Evolutionary conservation across 345 rosid species (phyloP), one percentile per base, ranked within the genome.

Genomic region (Eucalyptus erythrocorys): DNA sequence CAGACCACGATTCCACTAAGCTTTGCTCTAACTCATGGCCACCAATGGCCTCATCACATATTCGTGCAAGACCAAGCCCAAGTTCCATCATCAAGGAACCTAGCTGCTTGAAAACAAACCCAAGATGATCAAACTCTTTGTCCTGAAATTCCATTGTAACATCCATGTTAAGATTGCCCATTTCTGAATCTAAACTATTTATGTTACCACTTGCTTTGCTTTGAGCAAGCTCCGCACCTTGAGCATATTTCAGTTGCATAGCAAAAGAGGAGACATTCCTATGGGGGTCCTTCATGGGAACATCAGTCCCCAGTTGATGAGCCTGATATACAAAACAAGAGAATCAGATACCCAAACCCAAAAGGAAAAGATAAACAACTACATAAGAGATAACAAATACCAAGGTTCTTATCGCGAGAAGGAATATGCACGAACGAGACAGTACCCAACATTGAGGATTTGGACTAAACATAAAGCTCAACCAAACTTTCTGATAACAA

Each of bases 261-360:
- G 97, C 96, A 85, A 95, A 96, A 87, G 99, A 95, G 13, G 99
- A 95, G 86, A 96, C 98, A 53, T 88, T 93, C 91, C 99, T 93
- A 84, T 91, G 91, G 16, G 98, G 98, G 86, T 95, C 95, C 93
- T 97, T 97, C 91, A 95, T 90, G 51, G 98, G 92, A 87, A 96
- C 97, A 89, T 97, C 99, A 90, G 94, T 96, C 81, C 99, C 99
- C 91, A 96, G 92, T 34, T 90, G 92, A 86, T 95, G 96, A 89
- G 93, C 97, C 98, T 97, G 90, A 59, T 8, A 42, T 45, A 50
- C 10, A 53, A 85, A 32, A 47, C 34, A 85, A 48, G 16, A 76
- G 84, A 76, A 76, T 42, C 2, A 76, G 15, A 76, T 76, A 21
- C 40, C 43, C 47, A 81, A 86, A 24, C 89, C 87, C 71, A 66